A percentile compares a stretch with the other conserved stretches of the same genome.
Evolutionary conservation across 345 rosid species (phyloP).

Genomic region (Nephelium lappaceum): DNA sequence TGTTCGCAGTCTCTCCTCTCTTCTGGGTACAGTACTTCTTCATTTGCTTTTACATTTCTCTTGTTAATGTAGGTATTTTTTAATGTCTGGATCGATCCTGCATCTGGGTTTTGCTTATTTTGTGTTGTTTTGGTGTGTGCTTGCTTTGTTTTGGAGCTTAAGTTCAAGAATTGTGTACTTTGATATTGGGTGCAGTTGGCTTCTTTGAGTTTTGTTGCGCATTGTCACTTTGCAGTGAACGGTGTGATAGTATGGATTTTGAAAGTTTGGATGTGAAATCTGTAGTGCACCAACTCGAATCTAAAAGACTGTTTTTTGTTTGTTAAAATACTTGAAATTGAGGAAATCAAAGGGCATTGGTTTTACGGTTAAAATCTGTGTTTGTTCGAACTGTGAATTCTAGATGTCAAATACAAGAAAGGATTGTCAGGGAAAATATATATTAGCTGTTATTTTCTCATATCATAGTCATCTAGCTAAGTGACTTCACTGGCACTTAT

Average conservation of each 20-base stretch:
- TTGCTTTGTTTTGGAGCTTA: conserved; percentile 25
- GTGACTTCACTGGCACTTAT: not conserved
- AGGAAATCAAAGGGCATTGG: not conserved
- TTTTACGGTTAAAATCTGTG: not conserved
- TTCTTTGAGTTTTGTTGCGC: not conserved
- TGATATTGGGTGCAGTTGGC: conserved; percentile 5
- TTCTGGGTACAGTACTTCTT: conserved; percentile 82
- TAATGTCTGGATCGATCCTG: conserved; percentile 18
- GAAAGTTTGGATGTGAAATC: not conserved
- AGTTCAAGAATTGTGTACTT: not conserved
- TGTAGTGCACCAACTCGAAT: too few relatives aligned
- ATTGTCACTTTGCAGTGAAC: not conserved
- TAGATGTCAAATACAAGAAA: not conserved
- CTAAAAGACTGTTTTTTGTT: not conserved
- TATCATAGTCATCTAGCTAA: not conserved
- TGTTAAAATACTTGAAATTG: not conserved
- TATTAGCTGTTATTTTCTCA: not conserved
- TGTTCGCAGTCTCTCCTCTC: conserved; percentile 53
- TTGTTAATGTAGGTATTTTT: not conserved
- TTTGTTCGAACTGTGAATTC: too few relatives aligned
- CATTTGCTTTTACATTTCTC: not conserved
- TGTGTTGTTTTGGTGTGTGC: conserved; percentile 15
- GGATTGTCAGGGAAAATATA: not conserved
- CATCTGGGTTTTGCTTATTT: conserved; percentile 23
- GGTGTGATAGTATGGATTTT: not conserved